These are phyloP conservation scores for Prunus campanulata DNA, from an alignment of 306 rosid species.

Conservation along the genomic window DNA sequence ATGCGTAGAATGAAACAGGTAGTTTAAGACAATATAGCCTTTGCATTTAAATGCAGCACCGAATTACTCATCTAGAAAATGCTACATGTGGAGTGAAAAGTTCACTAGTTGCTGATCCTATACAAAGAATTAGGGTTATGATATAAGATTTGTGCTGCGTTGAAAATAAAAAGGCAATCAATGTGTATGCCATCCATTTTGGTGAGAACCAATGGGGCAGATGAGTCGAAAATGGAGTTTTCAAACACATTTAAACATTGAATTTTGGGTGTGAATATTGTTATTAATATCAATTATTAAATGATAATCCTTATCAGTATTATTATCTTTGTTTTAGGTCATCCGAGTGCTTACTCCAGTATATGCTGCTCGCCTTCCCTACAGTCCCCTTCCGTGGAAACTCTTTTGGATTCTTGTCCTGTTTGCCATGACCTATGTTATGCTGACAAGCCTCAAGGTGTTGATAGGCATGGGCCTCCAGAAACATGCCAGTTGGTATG, in stretches of 20 bases:
- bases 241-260: background rate
- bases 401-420: constrained; percentile 60
- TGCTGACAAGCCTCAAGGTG: constrained; percentile 94
- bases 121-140: background rate
- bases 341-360: constrained; percentile 95
- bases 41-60: background rate
- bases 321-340: constrained; percentile 45
- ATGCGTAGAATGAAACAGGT: background rate
- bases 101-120: background rate
- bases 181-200: background rate
- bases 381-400: constrained; percentile 72
- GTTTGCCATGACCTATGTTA: constrained; percentile 60
- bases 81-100: background rate
- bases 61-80: background rate
- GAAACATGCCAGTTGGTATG: constrained; percentile 83
- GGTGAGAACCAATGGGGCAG: background rate
- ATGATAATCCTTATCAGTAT: background rate
- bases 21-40: background rate
- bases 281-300: background rate
- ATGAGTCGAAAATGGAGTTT: background rate
- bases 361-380: constrained; percentile 73
- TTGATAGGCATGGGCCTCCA: constrained; percentile 76
- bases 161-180: background rate
- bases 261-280: background rate
- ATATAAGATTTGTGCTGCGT: background rate